Evolutionary conservation across 371 early-diverging fungal genomes (phyloP).

Genomic region (Mucor racemosus): DNA sequence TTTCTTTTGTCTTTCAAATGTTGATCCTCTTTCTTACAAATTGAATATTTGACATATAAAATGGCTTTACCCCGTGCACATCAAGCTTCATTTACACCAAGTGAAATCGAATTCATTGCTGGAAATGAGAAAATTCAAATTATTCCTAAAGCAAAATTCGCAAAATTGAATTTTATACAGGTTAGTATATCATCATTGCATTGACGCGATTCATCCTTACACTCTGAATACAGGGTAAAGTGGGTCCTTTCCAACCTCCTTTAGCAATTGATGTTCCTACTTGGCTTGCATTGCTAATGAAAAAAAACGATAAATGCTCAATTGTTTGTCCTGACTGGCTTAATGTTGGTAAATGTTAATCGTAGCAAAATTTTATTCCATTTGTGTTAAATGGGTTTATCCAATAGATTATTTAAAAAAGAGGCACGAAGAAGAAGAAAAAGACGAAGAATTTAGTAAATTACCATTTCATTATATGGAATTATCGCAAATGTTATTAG

Average conservation of each 20-base stretch:
- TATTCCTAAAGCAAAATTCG: slow-evolving; percentile 68
- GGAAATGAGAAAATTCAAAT: slow-evolving; percentile 76
- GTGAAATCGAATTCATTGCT: slow-evolving; percentile 87
- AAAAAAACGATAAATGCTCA: slow-evolving; percentile 77
- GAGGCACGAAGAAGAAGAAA: slow-evolving; percentile 64
- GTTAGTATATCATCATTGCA: slow-evolving; percentile 38
- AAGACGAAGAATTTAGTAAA: slow-evolving; percentile 65
- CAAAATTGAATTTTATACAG: slow-evolving; percentile 65
- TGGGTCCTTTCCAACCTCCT: slow-evolving; percentile 70
- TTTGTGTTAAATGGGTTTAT: background rate
- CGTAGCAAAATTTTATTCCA: background rate
- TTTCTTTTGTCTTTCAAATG: background rate
- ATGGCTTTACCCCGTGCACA: slow-evolving; percentile 72
- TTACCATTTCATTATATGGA: slow-evolving; percentile 87
- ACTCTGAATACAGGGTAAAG: slow-evolving; percentile 11
- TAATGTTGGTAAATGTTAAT: slow-evolving; percentile 21
- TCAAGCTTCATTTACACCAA: slow-evolving; percentile 70
- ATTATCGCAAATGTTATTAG: slow-evolving; percentile 75
- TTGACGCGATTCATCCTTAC: slow-evolving; percentile 1
- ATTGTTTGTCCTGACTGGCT: slow-evolving; percentile 91
- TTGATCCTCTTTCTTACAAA: background rate
- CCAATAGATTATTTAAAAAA: slow-evolving; percentile 58
- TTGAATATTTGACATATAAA: background rate
- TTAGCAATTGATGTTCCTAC: slow-evolving; percentile 73
- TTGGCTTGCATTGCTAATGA: slow-evolving; percentile 89